A percentile compares a stretch with the other conserved stretches of the same genome.
Conservation (phyloP, 495 filamentous ascomycete genomes). For the Daldinia caldariorum region DNA sequence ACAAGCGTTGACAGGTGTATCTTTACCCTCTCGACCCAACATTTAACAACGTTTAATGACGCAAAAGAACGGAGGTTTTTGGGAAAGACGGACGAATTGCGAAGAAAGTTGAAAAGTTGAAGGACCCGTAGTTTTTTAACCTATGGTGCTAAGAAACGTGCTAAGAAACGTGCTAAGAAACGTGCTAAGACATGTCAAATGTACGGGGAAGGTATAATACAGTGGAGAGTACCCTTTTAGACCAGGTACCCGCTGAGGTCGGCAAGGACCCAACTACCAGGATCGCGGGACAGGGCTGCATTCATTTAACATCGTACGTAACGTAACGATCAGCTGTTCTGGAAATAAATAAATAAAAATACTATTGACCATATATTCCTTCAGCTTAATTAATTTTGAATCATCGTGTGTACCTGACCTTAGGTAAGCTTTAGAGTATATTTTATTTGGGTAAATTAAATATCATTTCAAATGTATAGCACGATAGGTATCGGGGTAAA, state of each 20-base stretch:
- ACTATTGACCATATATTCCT: background rate
- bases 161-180: too few species aligned
- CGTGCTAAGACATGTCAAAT: background rate
- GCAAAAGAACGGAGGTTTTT: background rate
- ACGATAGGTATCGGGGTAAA: too few species aligned
- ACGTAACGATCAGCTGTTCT: conserved; percentile 1
- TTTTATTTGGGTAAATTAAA: background rate
- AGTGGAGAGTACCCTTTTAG: background rate
- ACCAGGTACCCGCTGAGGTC: background rate
- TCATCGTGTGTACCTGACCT: background rate
- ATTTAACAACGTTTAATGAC: background rate
- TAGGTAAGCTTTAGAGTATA: background rate
- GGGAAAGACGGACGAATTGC: conserved; percentile 8
- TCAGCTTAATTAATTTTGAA: background rate
- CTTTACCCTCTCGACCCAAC: background rate
- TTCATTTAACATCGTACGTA: background rate
- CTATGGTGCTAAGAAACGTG: background rate
- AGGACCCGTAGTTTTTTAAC: background rate
- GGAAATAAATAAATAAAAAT: background rate
- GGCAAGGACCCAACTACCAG: conserved; percentile 28
- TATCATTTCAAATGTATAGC: too few species aligned
- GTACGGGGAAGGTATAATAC: background rate
- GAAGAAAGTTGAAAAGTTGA: too few species aligned
- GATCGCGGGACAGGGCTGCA: conserved; percentile 17
- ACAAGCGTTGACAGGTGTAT: background rate